These are phyloP conservation scores for Erodium trifolium DNA, from an alignment of 441 rosid genomes.

Conservation along the genomic window DNA sequence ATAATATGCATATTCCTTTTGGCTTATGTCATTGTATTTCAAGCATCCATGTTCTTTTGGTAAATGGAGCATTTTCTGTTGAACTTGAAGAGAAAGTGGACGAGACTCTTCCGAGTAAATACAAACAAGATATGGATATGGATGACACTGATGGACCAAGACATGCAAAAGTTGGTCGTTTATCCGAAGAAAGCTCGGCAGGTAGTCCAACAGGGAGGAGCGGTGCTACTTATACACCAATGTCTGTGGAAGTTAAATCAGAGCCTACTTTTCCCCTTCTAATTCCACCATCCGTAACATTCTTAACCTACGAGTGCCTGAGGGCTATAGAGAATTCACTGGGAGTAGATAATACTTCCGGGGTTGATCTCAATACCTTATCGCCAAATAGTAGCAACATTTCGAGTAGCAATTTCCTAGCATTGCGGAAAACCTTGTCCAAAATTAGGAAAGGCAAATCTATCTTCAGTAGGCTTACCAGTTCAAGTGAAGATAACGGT, in stretches of 20 bases:
- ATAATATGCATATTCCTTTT: constrained; percentile 49
- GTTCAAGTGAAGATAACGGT: constrained; percentile 42
- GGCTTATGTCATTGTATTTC: constrained; percentile 59
- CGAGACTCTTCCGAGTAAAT: constrained; percentile 20
- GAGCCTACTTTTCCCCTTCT: constrained; percentile 24
- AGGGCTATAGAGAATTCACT: constrained; percentile 63
- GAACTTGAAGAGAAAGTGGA: constrained; percentile 37
- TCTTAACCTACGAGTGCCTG: constrained; percentile 68
- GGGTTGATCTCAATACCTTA: constrained; percentile 25
- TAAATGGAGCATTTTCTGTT: constrained; percentile 67
- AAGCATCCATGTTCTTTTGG: constrained; percentile 64
- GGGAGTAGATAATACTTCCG: constrained; percentile 44
- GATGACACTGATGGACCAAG: constrained; percentile 40
- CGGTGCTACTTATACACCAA: constrained; percentile 31
- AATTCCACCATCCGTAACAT: constrained; percentile 52
- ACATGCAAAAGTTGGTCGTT: constrained; percentile 81
- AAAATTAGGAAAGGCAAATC: constrained; percentile 49
- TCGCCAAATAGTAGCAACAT: constrained; percentile 34
- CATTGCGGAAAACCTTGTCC: constrained; percentile 47
- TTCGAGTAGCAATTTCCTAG: constrained; percentile 37
- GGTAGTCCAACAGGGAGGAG: constrained; percentile 47
- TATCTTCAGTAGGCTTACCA: constrained; percentile 43
- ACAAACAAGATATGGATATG: constrained; percentile 39
- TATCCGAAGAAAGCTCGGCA: constrained; percentile 68
- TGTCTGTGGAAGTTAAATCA: constrained; percentile 36